Evolutionary conservation across 1,284 basidiomycete species (phyloP), one percentile per base, ranked within the genome.

Genomic region (Macrocybe sp.): DNA sequence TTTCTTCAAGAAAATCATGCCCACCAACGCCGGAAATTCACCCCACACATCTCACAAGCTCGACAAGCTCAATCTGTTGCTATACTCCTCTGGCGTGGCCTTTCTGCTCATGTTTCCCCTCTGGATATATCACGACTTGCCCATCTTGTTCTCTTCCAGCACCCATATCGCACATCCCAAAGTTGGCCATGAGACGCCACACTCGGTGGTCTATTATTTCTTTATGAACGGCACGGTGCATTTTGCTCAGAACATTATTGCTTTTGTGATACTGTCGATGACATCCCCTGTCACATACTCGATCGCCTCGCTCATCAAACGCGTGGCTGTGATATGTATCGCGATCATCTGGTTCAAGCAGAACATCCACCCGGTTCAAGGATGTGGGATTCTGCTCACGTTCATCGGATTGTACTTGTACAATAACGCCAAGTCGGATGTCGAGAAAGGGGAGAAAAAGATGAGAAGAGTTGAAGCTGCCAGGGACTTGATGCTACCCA

Each of bases 201-300:
- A 84, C 57, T 76, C 80, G 6, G 78, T 89, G 37, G 56, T 74
- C 2, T 83, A 87, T 64, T 85, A 92, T 66, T 86, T 97, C 60
- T 75, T 92, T 62, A 75, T 91, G 67, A 99, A 99, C 67, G 97
- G 96, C 36, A 85, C 91, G 0, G 94, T 96, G 12, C 94, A 99
- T 69, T 99, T 97, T 65, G 85, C 84, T 1, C 97, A 99, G 68
- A 98, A 94, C 73, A 86, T 99, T 60, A 88, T 99, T 56, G 97
- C 97, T 14, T 99, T 99, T 70, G 80, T 94, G 57, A 93, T 99
- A 58, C 83, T 99, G 28, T 85, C 92, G 1, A 90, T 92, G 33
- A 97, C 95, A 1, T 98, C 95, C 6, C 97, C 96, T 5, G 97
- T 99, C 51, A 99, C 97, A 1, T 99, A 99, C 72, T 95, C 91